These are phyloP conservation scores for Nissolia schottii DNA, from an alignment of 306 rosid genomes.

Conservation along the genomic window DNA sequence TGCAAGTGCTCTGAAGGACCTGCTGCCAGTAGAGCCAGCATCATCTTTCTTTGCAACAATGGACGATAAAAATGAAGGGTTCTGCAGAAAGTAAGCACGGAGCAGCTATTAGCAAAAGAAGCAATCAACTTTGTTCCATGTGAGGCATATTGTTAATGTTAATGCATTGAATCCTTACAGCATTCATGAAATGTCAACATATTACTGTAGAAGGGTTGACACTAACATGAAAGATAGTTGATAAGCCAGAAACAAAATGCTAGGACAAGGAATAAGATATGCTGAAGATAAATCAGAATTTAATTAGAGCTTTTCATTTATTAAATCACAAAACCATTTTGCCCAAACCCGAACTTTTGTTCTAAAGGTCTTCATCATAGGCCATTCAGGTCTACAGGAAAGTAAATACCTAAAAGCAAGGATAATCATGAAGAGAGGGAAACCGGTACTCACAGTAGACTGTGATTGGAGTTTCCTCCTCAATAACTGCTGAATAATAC, in stretches of 20 bases:
- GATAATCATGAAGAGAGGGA: too few relatives aligned
- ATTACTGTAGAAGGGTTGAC: too few relatives aligned
- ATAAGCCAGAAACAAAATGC: too few relatives aligned
- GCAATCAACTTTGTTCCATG: neutral
- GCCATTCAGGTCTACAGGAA: neutral
- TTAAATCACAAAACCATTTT: neutral
- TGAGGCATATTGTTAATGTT: neutral
- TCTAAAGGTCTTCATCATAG: neutral
- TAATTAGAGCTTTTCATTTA: too few relatives aligned
- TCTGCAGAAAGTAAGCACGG: slow-evolving; percentile 43
- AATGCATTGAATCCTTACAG: too few relatives aligned
- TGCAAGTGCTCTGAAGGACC: slow-evolving; percentile 77
- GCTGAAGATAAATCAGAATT: too few relatives aligned
- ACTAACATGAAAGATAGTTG: too few relatives aligned
- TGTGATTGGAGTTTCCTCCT: slow-evolving; percentile 31
- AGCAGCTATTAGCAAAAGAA: slow-evolving; percentile 6
- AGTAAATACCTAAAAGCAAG: neutral
- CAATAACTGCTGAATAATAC: neutral
- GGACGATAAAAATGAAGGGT: slow-evolving; percentile 46
- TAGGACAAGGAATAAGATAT: too few relatives aligned
- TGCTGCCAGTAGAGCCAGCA: slow-evolving; percentile 50
- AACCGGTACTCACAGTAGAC: slow-evolving; percentile 58
- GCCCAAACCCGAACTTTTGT: neutral
- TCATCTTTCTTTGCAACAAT: slow-evolving; percentile 52
- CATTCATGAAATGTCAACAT: too few relatives aligned